Percentiles rank a stretch among this genome's conserved stretches.
Evolutionary conservation across 208 protist genomes (phyloP).

Genomic region (Wallacemonas sp.): DNA sequence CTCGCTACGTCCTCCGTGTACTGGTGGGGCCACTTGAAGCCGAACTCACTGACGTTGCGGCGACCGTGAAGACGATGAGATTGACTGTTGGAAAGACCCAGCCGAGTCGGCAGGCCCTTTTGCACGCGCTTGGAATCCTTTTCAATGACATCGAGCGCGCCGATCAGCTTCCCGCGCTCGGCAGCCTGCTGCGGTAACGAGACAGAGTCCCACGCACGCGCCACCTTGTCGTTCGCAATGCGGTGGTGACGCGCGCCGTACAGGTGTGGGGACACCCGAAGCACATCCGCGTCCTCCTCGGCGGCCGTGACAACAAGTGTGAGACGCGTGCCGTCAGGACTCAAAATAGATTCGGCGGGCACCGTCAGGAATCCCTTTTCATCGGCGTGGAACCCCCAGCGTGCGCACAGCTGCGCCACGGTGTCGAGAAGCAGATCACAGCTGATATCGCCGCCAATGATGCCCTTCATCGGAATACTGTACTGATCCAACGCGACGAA

Average conservation of each 20-base stretch:
- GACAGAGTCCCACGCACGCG: constrained; percentile 78
- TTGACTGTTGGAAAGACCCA: constrained; percentile 55
- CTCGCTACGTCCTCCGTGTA: constrained; percentile 70
- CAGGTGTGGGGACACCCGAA: constrained; percentile 64
- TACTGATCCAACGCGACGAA: constrained; percentile 88
- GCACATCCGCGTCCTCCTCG: constrained; percentile 49
- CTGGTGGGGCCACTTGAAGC: constrained; percentile 70
- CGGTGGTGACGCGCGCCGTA: constrained; percentile 85
- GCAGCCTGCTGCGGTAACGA: constrained; percentile 28
- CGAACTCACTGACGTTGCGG: constrained; percentile 75
- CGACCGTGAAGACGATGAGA: constrained; percentile 76
- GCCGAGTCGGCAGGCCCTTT: constrained; percentile 56
- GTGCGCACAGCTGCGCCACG: constrained; percentile 75
- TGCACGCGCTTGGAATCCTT: constrained; percentile 57
- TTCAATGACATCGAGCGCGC: constrained; percentile 62
- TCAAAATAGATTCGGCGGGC: constrained; percentile 63
- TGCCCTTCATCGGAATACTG: constrained; percentile 89
- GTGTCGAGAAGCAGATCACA: constrained; percentile 78
- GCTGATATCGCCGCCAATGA: constrained; percentile 73
- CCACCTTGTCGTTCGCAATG: constrained; percentile 60
- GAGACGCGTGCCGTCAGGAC: constrained; percentile 42
- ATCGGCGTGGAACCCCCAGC: constrained; percentile 90
- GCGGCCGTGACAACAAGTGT: constrained; percentile 54
- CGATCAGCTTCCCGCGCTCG: background rate
- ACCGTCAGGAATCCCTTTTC: constrained; percentile 78